phyloP scores from a whole-genome alignment of 139 green algal genomes.

The Mesotaenium endlicherianum region DNA sequence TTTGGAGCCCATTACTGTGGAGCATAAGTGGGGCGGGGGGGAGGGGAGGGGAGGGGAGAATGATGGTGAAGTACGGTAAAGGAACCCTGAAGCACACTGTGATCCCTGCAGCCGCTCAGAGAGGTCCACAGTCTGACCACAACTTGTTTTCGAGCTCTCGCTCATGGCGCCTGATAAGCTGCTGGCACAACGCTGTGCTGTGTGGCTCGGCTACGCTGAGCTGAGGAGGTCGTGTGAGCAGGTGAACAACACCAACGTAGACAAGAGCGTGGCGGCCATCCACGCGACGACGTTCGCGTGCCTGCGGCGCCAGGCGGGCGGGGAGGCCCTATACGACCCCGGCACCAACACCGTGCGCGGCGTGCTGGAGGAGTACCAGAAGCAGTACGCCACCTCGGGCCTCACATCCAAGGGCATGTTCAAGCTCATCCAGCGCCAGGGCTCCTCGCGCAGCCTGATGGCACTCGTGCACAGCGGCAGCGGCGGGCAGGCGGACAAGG shows the following conservation, averaged over 20 bases:
- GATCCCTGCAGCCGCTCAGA: too few relatives aligned
- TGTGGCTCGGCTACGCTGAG: too few relatives aligned
- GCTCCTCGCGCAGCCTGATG: neutral
- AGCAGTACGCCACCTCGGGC: conserved; percentile 33
- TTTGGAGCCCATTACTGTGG: too few relatives aligned
- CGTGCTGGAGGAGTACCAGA: conserved; percentile 62
- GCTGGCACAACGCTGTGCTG: too few relatives aligned
- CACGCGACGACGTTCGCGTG: conserved; percentile 76
- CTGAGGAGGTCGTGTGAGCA: too few relatives aligned
- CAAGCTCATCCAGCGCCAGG: conserved; percentile 48
- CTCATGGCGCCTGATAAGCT: too few relatives aligned
- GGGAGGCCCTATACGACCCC: conserved; percentile 56
- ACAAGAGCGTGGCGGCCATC: conserved; percentile 82
- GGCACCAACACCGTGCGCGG: conserved; percentile 47
- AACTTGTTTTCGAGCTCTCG: too few relatives aligned
- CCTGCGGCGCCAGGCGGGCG: conserved; percentile 50
- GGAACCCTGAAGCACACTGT: too few relatives aligned
- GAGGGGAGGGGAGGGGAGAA: too few relatives aligned
- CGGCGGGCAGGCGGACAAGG: neutral
- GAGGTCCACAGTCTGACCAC: too few relatives aligned
- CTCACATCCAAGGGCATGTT: conserved; percentile 56
- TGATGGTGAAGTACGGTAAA: too few relatives aligned
- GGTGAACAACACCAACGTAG: conserved; percentile 93
- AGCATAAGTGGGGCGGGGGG: too few relatives aligned
- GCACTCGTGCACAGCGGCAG: neutral